Evolutionary conservation across 2,329 filamentous ascomycete species (phyloP).

Genomic region (Arthrocladium fulminans): DNA sequence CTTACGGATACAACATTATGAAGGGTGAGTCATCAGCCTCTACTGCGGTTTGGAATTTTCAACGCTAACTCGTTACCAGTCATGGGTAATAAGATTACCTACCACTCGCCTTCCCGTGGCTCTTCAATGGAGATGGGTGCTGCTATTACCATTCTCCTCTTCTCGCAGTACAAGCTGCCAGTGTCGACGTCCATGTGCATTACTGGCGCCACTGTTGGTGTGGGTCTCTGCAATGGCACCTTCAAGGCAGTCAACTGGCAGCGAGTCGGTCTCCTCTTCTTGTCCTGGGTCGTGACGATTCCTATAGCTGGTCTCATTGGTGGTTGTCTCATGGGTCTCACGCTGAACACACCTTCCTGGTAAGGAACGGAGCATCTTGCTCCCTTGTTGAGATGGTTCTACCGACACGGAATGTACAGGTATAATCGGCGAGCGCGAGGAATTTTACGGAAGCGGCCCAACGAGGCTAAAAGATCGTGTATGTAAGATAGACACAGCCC

Average conservation of each 20-base stretch:
- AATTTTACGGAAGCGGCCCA: too few species aligned
- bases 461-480: too few species aligned
- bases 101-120: constrained; percentile 51
- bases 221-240: constrained; percentile 67
- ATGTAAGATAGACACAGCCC: too few species aligned
- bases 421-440: too few species aligned
- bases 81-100: constrained; percentile 75
- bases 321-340: constrained; percentile 44
- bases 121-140: constrained; percentile 75
- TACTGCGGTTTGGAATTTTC: constrained; percentile 11
- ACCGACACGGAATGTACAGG: too few species aligned
- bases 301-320: constrained; percentile 52
- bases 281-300: constrained; percentile 60
- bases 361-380: too few species aligned
- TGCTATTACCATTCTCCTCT: constrained; percentile 65
- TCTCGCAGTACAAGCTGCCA: constrained; percentile 65
- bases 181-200: constrained; percentile 75
- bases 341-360: constrained; percentile 53
- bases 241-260: constrained; percentile 67
- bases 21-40: constrained; percentile 45
- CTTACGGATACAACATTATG: constrained; percentile 79
- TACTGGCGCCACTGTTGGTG: constrained; percentile 68
- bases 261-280: constrained; percentile 57
- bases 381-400: too few species aligned
- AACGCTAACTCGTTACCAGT: constrained; percentile 38